Evolutionary conservation across 2,329 filamentous ascomycete species (phyloP).

Genomic region (Aspergillus amoenus): DNA sequence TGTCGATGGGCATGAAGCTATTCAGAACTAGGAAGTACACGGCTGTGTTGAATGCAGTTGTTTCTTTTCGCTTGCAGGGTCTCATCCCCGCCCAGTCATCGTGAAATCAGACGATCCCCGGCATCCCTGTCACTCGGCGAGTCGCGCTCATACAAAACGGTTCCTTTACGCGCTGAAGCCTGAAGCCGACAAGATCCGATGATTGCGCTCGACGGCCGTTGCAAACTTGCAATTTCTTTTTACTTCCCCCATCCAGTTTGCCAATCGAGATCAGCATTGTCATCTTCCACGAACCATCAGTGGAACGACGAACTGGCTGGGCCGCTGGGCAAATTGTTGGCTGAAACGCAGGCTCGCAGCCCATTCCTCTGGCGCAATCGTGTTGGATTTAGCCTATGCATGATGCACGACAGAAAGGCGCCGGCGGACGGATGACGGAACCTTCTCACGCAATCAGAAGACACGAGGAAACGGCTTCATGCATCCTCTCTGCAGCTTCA

Average conservation of each 20-base stretch:
- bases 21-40: too few relatives aligned
- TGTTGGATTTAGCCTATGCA: conserved; percentile 15
- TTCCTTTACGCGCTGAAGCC: not conserved
- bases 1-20: too few relatives aligned
- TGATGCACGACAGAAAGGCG: conserved; percentile 18
- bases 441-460: conserved; percentile 3
- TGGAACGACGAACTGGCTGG: conserved; percentile 8
- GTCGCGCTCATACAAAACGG: too few relatives aligned
- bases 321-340: not conserved
- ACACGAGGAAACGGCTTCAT: conserved; percentile 16
- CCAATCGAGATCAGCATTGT: not conserved
- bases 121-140: too few relatives aligned
- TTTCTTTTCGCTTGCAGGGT: too few relatives aligned
- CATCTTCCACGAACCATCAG: not conserved
- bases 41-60: too few relatives aligned
- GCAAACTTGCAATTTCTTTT: not conserved
- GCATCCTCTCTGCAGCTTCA: conserved; percentile 8
- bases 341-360: conserved; percentile 1
- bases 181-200: not conserved
- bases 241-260: not conserved
- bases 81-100: too few relatives aligned
- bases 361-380: not conserved
- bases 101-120: too few relatives aligned
- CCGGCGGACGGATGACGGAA: not conserved
- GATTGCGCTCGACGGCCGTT: not conserved